Percentiles rank a stretch among this genome's conserved stretches.
phyloP scores from a whole-genome alignment of 73 alveolate species.

The Paramecium primaurelia region DNA sequence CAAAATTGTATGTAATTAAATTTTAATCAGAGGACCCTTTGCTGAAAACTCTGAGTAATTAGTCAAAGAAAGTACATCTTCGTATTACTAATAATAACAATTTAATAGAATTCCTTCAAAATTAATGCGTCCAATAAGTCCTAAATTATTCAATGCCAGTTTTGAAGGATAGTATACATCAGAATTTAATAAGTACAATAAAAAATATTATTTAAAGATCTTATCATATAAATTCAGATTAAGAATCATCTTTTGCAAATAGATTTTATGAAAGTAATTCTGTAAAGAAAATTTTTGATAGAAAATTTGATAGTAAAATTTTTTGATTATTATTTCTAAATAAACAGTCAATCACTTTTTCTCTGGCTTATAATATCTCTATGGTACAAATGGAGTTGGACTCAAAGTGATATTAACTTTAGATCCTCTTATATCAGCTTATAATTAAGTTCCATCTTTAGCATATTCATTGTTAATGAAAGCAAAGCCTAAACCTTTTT shows the following conservation, averaged over 20 bases:
- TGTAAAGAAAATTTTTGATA: background rate
- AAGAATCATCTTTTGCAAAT: constrained; percentile 9
- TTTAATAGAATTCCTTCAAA: background rate
- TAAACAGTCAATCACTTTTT: background rate
- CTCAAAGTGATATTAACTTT: background rate
- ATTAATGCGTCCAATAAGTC: background rate
- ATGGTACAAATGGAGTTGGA: constrained; percentile 34
- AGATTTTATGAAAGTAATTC: constrained; percentile 12
- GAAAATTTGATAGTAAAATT: background rate
- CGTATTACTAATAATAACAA: background rate
- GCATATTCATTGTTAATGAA: constrained; percentile 9
- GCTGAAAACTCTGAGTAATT: background rate
- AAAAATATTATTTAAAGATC: background rate
- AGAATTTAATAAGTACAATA: background rate
- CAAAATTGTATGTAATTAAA: background rate
- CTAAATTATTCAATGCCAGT: background rate
- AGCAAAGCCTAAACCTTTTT: constrained; percentile 52
- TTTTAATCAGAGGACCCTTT: constrained; percentile 10
- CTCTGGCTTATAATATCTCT: constrained; percentile 5
- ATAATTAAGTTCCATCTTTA: constrained; percentile 9
- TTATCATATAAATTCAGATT: background rate
- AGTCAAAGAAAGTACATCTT: constrained; percentile 14
- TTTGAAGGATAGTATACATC: constrained; percentile 5
- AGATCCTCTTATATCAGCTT: constrained; percentile 21
- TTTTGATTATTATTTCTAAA: background rate